These are phyloP conservation scores for Cercospora brassicicola DNA, from an alignment of 2,329 filamentous ascomycete genomes.

Conservation along the genomic window DNA sequence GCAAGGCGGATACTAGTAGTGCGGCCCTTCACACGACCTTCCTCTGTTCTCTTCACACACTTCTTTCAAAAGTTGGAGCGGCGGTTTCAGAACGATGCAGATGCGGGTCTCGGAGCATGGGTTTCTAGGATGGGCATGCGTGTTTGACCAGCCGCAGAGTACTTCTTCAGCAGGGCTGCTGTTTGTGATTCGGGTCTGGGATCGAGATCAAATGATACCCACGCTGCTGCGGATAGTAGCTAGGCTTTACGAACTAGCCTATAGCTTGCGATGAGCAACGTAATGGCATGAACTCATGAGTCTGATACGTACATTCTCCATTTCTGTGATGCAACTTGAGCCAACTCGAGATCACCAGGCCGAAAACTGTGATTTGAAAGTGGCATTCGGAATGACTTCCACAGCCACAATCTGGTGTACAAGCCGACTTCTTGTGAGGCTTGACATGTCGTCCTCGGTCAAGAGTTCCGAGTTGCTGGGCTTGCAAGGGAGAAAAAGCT, in stretches of 20 bases:
- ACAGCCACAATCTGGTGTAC: background rate
- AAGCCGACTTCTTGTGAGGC: background rate
- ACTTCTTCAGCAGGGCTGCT: slow-evolving; percentile 19
- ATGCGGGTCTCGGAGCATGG: slow-evolving; percentile 19
- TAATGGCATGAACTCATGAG: slow-evolving; percentile 18
- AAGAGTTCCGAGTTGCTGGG: slow-evolving; percentile 2
- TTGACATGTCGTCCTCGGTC: slow-evolving; percentile 13
- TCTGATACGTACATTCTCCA: background rate
- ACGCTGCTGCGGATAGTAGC: slow-evolving; percentile 20
- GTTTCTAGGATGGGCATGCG: slow-evolving; percentile 20
- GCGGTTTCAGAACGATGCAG: slow-evolving; percentile 17
- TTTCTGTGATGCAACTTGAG: background rate
- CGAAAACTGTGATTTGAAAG: background rate
- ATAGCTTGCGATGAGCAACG: slow-evolving; percentile 9
- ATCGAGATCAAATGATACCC: slow-evolving; percentile 27
- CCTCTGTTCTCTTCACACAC: slow-evolving; percentile 13
- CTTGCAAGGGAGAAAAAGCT: slow-evolving; percentile 8
- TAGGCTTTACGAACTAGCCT: slow-evolving; percentile 18
- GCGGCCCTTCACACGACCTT: slow-evolving; percentile 11
- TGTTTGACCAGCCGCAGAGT: slow-evolving; percentile 19
- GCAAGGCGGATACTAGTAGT: slow-evolving; percentile 29
- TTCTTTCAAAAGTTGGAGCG: slow-evolving; percentile 20
- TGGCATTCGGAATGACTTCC: background rate
- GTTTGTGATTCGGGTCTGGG: slow-evolving; percentile 22
- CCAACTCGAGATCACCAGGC: background rate